Percentiles rank a stretch among this genome's conserved stretches.
Evolutionary conservation across 1,139 yeast species (phyloP).

Genomic region (Protomyces inundatus): DNA sequence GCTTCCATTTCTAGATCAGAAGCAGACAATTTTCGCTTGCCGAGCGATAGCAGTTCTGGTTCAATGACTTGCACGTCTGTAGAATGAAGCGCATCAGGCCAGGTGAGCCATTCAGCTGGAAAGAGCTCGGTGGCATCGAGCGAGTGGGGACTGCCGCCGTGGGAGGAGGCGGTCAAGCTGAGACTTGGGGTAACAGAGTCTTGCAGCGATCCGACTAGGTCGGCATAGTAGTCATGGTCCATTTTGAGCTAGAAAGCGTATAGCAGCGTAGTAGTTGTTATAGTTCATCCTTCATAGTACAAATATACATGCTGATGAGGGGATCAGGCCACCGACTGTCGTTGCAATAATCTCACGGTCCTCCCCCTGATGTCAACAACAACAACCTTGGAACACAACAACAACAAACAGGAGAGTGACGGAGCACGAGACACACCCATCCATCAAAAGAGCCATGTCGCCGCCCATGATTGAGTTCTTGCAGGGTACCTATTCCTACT

Average conservation of each 20-base stretch:
- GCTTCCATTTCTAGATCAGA: slow-evolving; percentile 35
- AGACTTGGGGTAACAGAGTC: neutral
- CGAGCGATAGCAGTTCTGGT: neutral
- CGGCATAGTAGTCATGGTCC: neutral
- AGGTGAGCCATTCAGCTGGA: neutral
- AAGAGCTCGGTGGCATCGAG: neutral
- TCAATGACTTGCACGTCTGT: neutral
- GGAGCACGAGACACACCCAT: neutral
- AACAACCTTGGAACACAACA: neutral
- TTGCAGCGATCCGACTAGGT: neutral
- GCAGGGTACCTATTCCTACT: slow-evolving; percentile 20
- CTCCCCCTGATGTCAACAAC: neutral
- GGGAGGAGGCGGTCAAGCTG: neutral
- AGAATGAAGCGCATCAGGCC: neutral
- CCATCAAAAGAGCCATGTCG: neutral
- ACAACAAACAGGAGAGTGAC: neutral
- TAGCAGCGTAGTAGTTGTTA: neutral
- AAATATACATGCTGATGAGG: neutral
- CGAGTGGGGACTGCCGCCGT: neutral
- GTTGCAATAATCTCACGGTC: neutral
- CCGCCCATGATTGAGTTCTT: slow-evolving; percentile 30
- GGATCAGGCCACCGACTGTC: neutral
- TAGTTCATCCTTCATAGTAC: neutral
- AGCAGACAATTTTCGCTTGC: neutral
- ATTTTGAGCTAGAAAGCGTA: neutral